Conservation (phyloP, 2,329 filamentous ascomycete species). For the Tolypocladium inflatum region DNA sequence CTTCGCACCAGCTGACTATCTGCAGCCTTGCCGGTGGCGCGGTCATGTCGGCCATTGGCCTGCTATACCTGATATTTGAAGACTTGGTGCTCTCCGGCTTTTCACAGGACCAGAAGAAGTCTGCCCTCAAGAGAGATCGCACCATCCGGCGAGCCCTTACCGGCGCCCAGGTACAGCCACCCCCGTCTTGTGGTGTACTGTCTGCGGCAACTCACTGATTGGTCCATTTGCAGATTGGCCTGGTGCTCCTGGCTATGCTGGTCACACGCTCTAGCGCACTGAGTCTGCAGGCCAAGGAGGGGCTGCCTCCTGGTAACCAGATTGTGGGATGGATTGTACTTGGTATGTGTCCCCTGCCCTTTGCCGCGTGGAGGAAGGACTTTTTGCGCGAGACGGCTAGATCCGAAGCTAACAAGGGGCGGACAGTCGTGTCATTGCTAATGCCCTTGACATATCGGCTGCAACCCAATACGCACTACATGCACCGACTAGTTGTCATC, state of each 20-base stretch:
- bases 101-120: slow-evolving; percentile 11
- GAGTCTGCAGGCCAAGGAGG: slow-evolving; percentile 75
- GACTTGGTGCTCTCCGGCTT: slow-evolving; percentile 44
- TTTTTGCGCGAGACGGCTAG: too few relatives aligned
- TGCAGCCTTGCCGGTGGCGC: slow-evolving; percentile 61
- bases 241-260: slow-evolving; percentile 71
- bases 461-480: slow-evolving; percentile 75
- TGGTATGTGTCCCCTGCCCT: slow-evolving; percentile 36
- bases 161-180: slow-evolving; percentile 49
- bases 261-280: slow-evolving; percentile 81
- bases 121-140: slow-evolving; percentile 21
- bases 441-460: slow-evolving; percentile 76
- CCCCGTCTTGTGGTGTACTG: not conserved
- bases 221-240: slow-evolving; percentile 46
- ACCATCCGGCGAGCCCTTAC: slow-evolving; percentile 48
- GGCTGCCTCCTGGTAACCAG: slow-evolving; percentile 81
- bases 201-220: slow-evolving; percentile 4
- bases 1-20: slow-evolving; percentile 4
- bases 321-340: slow-evolving; percentile 75
- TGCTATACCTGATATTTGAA: slow-evolving; percentile 74
- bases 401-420: not conserved
- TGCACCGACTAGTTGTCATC: slow-evolving; percentile 79
- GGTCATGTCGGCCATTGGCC: slow-evolving; percentile 67
- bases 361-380: not conserved
- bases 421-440: slow-evolving; percentile 58